A percentile compares a stretch with the other conserved stretches of the same genome.
These are phyloP conservation scores for Alternaria hordeiaustralica DNA, from an alignment of 2,329 filamentous ascomycete genomes.

Conservation along the genomic window DNA sequence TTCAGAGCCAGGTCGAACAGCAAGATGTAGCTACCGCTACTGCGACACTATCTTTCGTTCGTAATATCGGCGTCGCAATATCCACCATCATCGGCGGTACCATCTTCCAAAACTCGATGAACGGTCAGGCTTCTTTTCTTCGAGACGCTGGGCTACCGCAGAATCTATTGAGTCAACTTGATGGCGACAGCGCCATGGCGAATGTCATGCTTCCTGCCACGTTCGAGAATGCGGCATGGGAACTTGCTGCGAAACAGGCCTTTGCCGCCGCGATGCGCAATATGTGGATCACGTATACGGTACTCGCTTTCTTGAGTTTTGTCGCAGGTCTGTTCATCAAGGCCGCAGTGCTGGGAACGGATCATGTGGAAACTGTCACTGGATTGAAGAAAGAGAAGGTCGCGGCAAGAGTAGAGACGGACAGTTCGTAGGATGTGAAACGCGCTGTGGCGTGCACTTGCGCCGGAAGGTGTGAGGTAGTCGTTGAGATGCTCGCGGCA, in stretches of 20 bases:
- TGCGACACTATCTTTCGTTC: constrained; percentile 58
- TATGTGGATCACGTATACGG: constrained; percentile 58
- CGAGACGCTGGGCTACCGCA: constrained; percentile 57
- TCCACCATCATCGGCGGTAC: constrained; percentile 59
- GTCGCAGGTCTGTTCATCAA: constrained; percentile 48
- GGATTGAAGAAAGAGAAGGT: constrained; percentile 47
- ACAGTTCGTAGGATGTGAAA: background rate
- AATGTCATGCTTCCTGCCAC: constrained; percentile 63
- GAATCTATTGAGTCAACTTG: constrained; percentile 57
- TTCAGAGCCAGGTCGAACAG: constrained; percentile 61
- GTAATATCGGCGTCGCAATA: constrained; percentile 54
- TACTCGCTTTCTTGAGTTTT: constrained; percentile 49
- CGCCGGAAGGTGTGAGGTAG: background rate
- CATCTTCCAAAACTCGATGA: constrained; percentile 66
- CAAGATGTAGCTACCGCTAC: constrained; percentile 61
- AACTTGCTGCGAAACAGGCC: constrained; percentile 49
- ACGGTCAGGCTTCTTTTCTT: constrained; percentile 58
- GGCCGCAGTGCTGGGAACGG: constrained; percentile 48
- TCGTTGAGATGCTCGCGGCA: background rate
- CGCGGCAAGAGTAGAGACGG: background rate
- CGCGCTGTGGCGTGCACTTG: background rate
- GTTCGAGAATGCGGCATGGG: constrained; percentile 56
- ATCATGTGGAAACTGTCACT: constrained; percentile 57
- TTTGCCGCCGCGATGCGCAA: constrained; percentile 54
- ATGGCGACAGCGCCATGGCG: constrained; percentile 65